Conservation (phyloP, 2,329 filamentous ascomycete genomes). For the Cladosporium sp. region DNA sequence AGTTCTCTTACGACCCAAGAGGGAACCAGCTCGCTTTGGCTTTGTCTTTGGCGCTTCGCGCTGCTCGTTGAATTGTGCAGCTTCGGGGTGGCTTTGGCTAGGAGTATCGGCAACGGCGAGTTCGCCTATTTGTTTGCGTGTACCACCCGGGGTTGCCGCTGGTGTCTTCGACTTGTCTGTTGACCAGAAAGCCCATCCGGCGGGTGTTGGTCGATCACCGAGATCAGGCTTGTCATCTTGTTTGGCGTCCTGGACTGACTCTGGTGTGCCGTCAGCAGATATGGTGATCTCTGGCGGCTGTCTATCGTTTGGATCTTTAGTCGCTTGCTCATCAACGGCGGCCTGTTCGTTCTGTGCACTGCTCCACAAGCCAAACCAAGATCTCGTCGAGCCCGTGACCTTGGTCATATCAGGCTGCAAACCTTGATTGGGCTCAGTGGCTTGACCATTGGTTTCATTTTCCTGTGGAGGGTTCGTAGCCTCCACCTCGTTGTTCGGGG, state of each 20-base stretch:
- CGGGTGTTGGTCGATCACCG: conserved; percentile 37
- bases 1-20: conserved; percentile 21
- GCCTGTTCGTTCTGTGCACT: conserved; percentile 38
- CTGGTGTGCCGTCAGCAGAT: conserved; percentile 12
- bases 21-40: conserved; percentile 16
- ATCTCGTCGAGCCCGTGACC: conserved; percentile 20
- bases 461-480: background rate
- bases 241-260: background rate
- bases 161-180: conserved; percentile 48
- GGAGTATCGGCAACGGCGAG: conserved; percentile 46
- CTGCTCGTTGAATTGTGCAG: conserved; percentile 45
- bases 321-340: conserved; percentile 19
- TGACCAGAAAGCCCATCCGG: conserved; percentile 80
- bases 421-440: background rate
- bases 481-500: conserved; percentile 18
- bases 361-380: conserved; percentile 48
- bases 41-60: conserved; percentile 16
- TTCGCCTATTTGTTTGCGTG: conserved; percentile 48
- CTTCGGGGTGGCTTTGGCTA: conserved; percentile 45
- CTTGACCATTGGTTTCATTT: background rate
- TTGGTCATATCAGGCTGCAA: conserved; percentile 21
- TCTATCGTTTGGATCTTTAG: conserved; percentile 14
- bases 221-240: conserved; percentile 6
- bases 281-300: conserved; percentile 13
- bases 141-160: conserved; percentile 52